These are phyloP conservation scores for Aspergillus pseudoglaucus DNA, from an alignment of 2,329 filamentous ascomycete species.

Conservation along the genomic window DNA sequence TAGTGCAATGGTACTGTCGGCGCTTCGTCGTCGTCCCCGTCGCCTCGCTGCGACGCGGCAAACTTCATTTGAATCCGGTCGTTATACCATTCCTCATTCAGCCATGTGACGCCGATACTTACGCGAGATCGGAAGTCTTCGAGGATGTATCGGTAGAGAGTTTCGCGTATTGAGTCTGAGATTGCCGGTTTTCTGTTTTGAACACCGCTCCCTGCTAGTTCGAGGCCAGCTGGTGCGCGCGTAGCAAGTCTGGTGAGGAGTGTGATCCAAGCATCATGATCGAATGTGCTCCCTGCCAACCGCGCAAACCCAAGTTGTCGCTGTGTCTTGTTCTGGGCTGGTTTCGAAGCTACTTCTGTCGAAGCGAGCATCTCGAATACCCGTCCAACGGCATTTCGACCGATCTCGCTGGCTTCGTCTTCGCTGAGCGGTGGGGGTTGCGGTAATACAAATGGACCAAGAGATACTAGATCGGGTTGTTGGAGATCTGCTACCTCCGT, in stretches of 20 bases:
- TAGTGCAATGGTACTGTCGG: conserved; percentile 52
- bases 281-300: conserved; percentile 75
- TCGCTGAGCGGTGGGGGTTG: conserved; percentile 66
- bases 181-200: conserved; percentile 32
- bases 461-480: conserved; percentile 47
- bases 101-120: conserved; percentile 84
- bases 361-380: conserved; percentile 72
- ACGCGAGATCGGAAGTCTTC: conserved; percentile 88
- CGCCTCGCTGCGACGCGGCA: conserved; percentile 37
- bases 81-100: conserved; percentile 98
- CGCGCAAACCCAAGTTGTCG: conserved; percentile 69
- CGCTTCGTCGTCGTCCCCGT: conserved; percentile 43
- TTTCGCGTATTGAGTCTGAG: conserved; percentile 66
- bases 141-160: conserved; percentile 76
- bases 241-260: conserved; percentile 81
- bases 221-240: conserved; percentile 64
- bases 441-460: conserved; percentile 72
- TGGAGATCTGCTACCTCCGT: conserved; percentile 69
- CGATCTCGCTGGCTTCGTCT: conserved; percentile 65
- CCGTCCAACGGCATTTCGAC: conserved; percentile 65
- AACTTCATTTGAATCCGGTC: conserved; percentile 56
- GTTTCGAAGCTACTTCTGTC: conserved; percentile 58
- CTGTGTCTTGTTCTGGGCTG: conserved; percentile 45
- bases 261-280: conserved; percentile 85
- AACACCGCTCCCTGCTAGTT: conserved; percentile 36